phyloP scores from a whole-genome alignment of 352 stramenopile species.

The Thraustotheca clavata region DNA sequence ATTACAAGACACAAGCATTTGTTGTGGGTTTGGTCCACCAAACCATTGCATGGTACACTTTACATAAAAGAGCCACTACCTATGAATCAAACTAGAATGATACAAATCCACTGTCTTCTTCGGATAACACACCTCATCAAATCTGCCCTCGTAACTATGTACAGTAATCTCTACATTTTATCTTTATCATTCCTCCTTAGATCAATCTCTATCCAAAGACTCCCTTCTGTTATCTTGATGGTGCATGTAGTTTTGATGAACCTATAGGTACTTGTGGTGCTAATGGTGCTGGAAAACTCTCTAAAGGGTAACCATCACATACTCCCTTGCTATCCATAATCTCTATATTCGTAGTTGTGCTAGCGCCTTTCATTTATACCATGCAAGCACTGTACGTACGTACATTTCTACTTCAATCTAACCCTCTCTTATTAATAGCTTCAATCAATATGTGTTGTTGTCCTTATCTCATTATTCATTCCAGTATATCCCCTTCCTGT shows the following conservation, averaged over 20 bases:
- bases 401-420: neutral
- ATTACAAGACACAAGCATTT: conserved; percentile 10
- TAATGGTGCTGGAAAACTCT: neutral
- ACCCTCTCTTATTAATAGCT: neutral
- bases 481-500: neutral
- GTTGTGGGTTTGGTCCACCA: conserved; percentile 15
- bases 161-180: neutral
- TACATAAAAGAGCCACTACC: neutral
- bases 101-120: conserved; percentile 2
- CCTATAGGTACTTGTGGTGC: conserved; percentile 18
- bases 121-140: neutral
- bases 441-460: neutral
- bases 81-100: conserved; percentile 4
- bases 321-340: neutral
- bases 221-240: conserved; percentile 3
- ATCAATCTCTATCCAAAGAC: neutral
- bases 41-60: neutral
- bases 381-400: neutral
- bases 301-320: conserved; percentile 13
- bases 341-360: neutral
- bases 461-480: conserved; percentile 2
- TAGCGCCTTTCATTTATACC: conserved; percentile 5
- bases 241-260: conserved; percentile 12
- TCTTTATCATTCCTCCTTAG: neutral
- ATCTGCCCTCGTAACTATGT: neutral